These are phyloP conservation scores for Aureobasidium leucospermi DNA, from an alignment of 2,329 filamentous ascomycete species.

Conservation along the genomic window DNA sequence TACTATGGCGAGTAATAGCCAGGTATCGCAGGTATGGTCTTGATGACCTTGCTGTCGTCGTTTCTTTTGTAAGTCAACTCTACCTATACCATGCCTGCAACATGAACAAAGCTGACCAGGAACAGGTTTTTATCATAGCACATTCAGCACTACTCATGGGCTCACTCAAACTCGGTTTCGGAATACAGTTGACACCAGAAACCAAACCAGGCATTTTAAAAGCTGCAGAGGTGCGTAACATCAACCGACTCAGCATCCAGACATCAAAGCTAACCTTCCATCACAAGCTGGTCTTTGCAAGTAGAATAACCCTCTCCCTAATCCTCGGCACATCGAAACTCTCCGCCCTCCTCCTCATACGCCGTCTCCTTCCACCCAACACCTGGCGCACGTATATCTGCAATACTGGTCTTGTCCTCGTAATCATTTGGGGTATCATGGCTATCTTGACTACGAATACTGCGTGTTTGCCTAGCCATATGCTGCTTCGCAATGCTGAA, in stretches of 20 bases:
- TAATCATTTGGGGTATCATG: background rate
- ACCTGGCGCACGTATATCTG: background rate
- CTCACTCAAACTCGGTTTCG: background rate
- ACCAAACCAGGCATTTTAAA: background rate
- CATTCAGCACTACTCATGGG: conserved; percentile 2
- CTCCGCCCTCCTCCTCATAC: background rate
- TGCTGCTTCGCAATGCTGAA: background rate
- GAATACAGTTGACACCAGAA: background rate
- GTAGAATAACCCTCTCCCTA: background rate
- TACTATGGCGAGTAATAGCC: background rate
- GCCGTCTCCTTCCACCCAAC: background rate
- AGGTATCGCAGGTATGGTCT: background rate
- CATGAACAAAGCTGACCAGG: background rate
- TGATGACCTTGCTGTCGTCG: background rate
- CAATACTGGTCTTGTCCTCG: background rate
- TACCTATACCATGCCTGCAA: background rate
- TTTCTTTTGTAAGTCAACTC: conserved; percentile 1
- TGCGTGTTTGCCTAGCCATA: background rate
- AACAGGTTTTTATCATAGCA: conserved; percentile 2
- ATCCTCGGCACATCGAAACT: background rate
- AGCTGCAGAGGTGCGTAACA: background rate
- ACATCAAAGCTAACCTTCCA: background rate
- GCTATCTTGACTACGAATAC: background rate
- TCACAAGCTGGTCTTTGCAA: conserved; percentile 2
- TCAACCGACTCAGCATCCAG: no score